Conservation (phyloP, 2,329 filamentous ascomycete species). For the Penicillium carneum region DNA sequence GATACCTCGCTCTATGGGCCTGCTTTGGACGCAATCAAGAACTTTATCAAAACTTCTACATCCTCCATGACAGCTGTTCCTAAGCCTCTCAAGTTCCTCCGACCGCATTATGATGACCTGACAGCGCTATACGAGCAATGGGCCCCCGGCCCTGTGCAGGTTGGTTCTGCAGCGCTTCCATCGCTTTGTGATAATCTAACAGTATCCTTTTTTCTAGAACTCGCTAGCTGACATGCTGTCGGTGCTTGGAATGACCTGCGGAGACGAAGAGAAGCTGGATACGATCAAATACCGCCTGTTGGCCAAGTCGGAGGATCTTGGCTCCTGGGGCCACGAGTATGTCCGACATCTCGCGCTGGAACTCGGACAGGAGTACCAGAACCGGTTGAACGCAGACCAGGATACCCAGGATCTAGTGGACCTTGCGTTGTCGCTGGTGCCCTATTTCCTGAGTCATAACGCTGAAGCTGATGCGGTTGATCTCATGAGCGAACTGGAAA, state of each 20-base stretch:
- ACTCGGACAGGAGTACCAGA: slow-evolving; percentile 92
- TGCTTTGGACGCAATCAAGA: slow-evolving; percentile 94
- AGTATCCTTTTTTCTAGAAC: slow-evolving; percentile 52
- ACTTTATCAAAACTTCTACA: slow-evolving; percentile 97
- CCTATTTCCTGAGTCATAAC: slow-evolving; percentile 95
- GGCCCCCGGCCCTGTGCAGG: slow-evolving; percentile 84
- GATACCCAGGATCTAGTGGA: slow-evolving; percentile 83
- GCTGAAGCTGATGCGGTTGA: slow-evolving; percentile 98
- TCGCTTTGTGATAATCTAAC: slow-evolving; percentile 20
- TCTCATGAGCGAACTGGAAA: slow-evolving; percentile 94
- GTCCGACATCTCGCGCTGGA: slow-evolving; percentile 93
- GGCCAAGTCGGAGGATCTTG: slow-evolving; percentile 88
- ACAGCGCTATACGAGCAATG: slow-evolving; percentile 88
- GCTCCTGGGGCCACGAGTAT: slow-evolving; percentile 98
- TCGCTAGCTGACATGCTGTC: slow-evolving; percentile 93
- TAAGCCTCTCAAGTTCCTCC: slow-evolving; percentile 95
- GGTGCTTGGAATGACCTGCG: slow-evolving; percentile 98
- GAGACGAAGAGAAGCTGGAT: slow-evolving; percentile 92
- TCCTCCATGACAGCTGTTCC: slow-evolving; percentile 99
- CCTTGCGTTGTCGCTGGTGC: slow-evolving; percentile 82
- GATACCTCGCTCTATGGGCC: slow-evolving; percentile 88
- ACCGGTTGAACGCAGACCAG: slow-evolving; percentile 84
- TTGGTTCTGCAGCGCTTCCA: slow-evolving; percentile 47
- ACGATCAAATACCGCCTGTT: slow-evolving; percentile 94
- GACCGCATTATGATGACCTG: slow-evolving; percentile 92